phyloP scores from a whole-genome alignment of 345 rosid species.

The Hibiscus mutabilis region DNA sequence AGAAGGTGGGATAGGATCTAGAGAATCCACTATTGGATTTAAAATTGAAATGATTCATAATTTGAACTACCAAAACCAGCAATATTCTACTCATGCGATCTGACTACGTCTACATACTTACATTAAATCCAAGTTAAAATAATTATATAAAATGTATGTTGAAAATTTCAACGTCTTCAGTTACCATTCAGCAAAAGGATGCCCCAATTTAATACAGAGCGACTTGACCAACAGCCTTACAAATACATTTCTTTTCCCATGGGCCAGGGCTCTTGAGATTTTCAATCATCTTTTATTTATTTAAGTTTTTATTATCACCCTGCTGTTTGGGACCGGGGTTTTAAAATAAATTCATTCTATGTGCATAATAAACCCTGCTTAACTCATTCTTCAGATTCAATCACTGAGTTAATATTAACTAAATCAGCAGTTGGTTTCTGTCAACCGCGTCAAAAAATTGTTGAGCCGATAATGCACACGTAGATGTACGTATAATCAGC shows the following conservation, averaged over 20 bases:
- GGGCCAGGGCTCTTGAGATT: neutral
- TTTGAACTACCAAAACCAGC: neutral
- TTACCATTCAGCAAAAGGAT: conserved; percentile 1
- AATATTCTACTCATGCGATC: conserved; percentile 11
- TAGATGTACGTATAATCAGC: too few species aligned
- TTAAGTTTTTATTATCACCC: too few species aligned
- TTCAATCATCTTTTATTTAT: neutral
- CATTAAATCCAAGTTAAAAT: neutral
- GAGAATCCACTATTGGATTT: neutral
- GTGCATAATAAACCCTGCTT: too few species aligned
- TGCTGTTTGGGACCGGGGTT: too few species aligned
- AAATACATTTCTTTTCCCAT: neutral
- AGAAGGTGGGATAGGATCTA: too few species aligned
- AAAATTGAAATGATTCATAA: neutral
- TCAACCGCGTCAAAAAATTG: too few species aligned
- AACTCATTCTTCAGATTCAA: too few species aligned
- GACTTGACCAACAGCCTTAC: neutral
- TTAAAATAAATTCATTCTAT: too few species aligned
- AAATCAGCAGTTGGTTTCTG: too few species aligned
- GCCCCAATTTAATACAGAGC: neutral
- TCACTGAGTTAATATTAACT: too few species aligned
- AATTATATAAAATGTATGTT: neutral
- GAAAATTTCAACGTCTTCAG: neutral
- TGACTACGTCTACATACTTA: neutral
- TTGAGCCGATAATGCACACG: too few species aligned